Evolutionary conservation across 768 basidiomycete species (phyloP).

Genomic region (Tylopilus balloui): DNA sequence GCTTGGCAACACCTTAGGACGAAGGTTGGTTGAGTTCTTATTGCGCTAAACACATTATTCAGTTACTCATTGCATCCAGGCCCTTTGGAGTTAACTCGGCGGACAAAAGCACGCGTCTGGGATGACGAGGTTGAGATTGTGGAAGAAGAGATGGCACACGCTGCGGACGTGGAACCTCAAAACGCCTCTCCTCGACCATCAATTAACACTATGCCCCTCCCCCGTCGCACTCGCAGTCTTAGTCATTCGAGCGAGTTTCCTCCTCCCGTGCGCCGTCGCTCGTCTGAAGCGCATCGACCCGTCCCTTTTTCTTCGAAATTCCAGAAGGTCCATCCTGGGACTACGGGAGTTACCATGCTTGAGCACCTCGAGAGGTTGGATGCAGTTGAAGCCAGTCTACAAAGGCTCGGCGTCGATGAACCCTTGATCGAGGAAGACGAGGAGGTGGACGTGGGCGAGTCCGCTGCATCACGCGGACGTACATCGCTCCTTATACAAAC

Average conservation of each 20-base stretch:
- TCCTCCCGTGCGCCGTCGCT: slow-evolving; percentile 60
- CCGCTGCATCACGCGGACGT: slow-evolving; percentile 24
- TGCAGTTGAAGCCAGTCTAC: slow-evolving; percentile 73
- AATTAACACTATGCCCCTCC: slow-evolving; percentile 56
- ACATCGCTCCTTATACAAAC: slow-evolving; percentile 30
- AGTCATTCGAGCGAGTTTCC: slow-evolving; percentile 66
- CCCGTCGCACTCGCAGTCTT: slow-evolving; percentile 52
- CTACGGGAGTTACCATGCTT: slow-evolving; percentile 80
- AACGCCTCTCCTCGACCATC: slow-evolving; percentile 56
- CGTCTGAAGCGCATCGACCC: slow-evolving; percentile 63
- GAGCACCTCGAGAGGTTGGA: slow-evolving; percentile 84
- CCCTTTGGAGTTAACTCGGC: slow-evolving; percentile 85
- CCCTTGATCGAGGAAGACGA: slow-evolving; percentile 47
- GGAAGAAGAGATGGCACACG: slow-evolving; percentile 44
- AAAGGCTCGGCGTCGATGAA: slow-evolving; percentile 63
- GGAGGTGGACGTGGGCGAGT: slow-evolving; percentile 63
- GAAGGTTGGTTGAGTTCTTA: slow-evolving; percentile 48
- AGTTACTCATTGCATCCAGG: slow-evolving; percentile 40
- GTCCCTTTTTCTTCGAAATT: slow-evolving; percentile 84
- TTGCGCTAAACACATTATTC: background rate
- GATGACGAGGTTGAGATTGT: slow-evolving; percentile 78
- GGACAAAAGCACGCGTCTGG: slow-evolving; percentile 78
- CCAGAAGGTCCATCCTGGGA: slow-evolving; percentile 77
- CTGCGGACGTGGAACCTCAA: slow-evolving; percentile 32
- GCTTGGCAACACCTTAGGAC: slow-evolving; percentile 45